Evolutionary conservation across 495 filamentous ascomycete genomes (phyloP).

Genomic region (Penicillium verhagenii): DNA sequence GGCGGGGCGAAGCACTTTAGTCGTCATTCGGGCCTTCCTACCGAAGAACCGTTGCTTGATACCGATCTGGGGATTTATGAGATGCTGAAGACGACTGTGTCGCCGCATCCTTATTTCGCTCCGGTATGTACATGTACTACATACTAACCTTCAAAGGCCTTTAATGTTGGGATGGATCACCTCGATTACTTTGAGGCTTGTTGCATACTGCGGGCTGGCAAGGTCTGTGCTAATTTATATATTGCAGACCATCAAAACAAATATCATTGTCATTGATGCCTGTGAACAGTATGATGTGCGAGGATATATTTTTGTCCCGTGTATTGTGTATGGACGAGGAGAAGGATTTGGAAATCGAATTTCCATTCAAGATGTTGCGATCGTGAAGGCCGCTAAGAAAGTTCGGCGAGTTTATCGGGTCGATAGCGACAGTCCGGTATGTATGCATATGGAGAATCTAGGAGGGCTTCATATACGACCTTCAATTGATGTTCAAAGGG

Average conservation of each 20-base stretch:
- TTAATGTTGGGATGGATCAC: too few relatives aligned
- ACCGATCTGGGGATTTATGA: constrained; percentile 42
- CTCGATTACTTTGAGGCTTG: too few relatives aligned
- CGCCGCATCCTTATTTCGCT: neutral
- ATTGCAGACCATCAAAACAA: constrained; percentile 20
- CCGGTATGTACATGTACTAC: neutral
- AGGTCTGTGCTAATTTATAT: neutral
- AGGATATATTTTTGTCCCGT: constrained; percentile 49
- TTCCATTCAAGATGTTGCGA: constrained; percentile 48
- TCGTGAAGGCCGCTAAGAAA: constrained; percentile 43
- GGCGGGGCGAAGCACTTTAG: constrained; percentile 38
- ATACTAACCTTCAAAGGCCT: neutral
- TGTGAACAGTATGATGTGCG: constrained; percentile 40
- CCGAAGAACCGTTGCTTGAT: constrained; percentile 38
- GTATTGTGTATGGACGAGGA: constrained; percentile 46
- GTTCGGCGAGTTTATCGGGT: constrained; percentile 36
- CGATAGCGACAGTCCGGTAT: constrained; percentile 33
- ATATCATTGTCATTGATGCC: constrained; percentile 37
- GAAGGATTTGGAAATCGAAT: constrained; percentile 49
- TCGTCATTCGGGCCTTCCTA: constrained; percentile 26
- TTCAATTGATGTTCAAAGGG: too few relatives aligned
- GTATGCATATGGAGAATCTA: too few relatives aligned
- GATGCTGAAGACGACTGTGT: constrained; percentile 31
- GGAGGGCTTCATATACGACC: too few relatives aligned
- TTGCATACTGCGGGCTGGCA: too few relatives aligned